Percentiles rank a stretch among this genome's conserved stretches.
phyloP scores from a whole-genome alignment of 2,329 filamentous ascomycete species.

The Ceratocystis smalleyi region DNA sequence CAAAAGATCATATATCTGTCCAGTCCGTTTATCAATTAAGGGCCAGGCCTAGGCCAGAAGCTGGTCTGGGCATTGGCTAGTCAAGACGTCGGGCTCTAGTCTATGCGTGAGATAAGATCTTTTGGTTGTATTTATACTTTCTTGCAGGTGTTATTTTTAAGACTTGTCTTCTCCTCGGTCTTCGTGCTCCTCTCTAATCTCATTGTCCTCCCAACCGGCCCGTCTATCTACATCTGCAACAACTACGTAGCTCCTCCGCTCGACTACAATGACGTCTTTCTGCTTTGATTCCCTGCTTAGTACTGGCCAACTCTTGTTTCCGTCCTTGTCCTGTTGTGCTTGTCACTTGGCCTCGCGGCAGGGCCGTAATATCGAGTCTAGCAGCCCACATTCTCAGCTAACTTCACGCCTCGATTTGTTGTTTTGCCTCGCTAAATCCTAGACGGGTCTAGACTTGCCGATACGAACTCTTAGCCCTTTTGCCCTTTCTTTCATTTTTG shows the following conservation, averaged over 20 bases:
- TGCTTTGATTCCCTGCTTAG: no score
- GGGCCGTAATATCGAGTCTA: no score
- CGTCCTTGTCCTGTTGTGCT: no score
- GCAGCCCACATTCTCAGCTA: not conserved
- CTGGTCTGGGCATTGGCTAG: not conserved
- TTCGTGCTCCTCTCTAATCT: not conserved
- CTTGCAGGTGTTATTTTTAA: not conserved
- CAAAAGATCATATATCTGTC: no score
- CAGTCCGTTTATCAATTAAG: no score
- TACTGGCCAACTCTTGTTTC: no score
- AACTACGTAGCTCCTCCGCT: no score
- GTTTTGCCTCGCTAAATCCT: slow-evolving; percentile 3
- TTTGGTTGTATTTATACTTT: not conserved
- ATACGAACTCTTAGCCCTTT: not conserved
- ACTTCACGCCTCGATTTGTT: not conserved
- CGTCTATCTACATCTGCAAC: no score
- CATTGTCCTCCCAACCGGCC: no score
- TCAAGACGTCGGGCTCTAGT: not conserved
- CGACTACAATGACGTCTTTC: no score
- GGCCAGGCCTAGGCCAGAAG: not conserved
- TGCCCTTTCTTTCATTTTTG: not conserved
- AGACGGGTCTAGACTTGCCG: not conserved
- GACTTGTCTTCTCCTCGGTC: not conserved
- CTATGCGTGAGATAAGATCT: not conserved
- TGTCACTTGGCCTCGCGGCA: no score